These are phyloP conservation scores for Annulohypoxylon truncatum DNA, from an alignment of 2,329 filamentous ascomycete species.

Conservation along the genomic window DNA sequence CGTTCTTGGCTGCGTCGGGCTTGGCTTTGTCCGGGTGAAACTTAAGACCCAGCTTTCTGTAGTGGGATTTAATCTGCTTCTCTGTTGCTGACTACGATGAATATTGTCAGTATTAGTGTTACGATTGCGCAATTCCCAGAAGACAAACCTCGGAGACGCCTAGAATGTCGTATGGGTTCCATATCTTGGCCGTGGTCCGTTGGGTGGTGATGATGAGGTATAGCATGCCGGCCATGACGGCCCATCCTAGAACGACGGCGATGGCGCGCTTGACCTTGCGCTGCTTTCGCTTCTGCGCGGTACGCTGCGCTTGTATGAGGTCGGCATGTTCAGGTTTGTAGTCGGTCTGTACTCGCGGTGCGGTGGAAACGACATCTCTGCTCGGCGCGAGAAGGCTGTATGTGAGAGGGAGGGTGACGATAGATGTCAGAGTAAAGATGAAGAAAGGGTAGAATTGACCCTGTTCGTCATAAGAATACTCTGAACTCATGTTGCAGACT, in stretches of 20 bases:
- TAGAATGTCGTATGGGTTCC: slow-evolving; percentile 97
- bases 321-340: slow-evolving; percentile 86
- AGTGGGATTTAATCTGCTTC: slow-evolving; percentile 91
- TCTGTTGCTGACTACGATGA: slow-evolving; percentile 74
- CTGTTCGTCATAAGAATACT: slow-evolving; percentile 98
- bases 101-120: slow-evolving; percentile 12
- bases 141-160: slow-evolving; percentile 73
- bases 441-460: slow-evolving; percentile 99
- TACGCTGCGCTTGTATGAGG: slow-evolving; percentile 83
- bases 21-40: slow-evolving; percentile 93
- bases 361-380: slow-evolving; percentile 80
- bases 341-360: slow-evolving; percentile 82
- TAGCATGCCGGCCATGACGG: slow-evolving; percentile 86
- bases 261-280: slow-evolving; percentile 86
- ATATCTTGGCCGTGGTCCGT: slow-evolving; percentile 78
- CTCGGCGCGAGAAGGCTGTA: slow-evolving; percentile 86
- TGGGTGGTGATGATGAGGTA: slow-evolving; percentile 89
- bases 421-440: slow-evolving; percentile 87
- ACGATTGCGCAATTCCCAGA: slow-evolving; percentile 58
- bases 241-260: slow-evolving; percentile 81
- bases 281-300: slow-evolving; percentile 89
- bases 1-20: slow-evolving; percentile 86
- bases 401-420: slow-evolving; percentile 90
- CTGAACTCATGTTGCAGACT: slow-evolving; percentile 78
- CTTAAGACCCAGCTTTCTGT: slow-evolving; percentile 85